These are phyloP conservation scores for Apiospora rasikravindrae DNA, from an alignment of 2,329 filamentous ascomycete species.

Conservation along the genomic window DNA sequence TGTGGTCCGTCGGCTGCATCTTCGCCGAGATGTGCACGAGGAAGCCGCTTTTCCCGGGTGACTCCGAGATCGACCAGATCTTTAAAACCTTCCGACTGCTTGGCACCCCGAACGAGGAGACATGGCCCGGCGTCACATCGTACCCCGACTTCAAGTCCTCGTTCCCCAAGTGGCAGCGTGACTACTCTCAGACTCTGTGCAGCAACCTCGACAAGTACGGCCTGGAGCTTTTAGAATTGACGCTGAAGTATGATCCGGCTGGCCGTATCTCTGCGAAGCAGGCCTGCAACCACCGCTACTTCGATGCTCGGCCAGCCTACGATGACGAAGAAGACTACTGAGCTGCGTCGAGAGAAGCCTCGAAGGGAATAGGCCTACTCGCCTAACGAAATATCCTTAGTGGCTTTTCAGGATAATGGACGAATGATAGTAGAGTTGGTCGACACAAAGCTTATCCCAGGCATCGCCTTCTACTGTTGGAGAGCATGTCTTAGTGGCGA, in stretches of 20 bases:
- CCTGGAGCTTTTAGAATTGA: constrained; percentile 68
- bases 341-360: not conserved
- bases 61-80: constrained; percentile 92
- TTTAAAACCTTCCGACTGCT: constrained; percentile 91
- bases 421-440: constrained; percentile 2
- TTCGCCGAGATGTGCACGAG: constrained; percentile 97
- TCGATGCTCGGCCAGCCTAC: constrained; percentile 48
- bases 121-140: constrained; percentile 91
- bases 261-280: constrained; percentile 89
- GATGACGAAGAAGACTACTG: constrained; percentile 17
- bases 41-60: constrained; percentile 89
- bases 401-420: constrained; percentile 20
- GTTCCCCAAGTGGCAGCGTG: constrained; percentile 88
- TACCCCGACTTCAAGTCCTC: constrained; percentile 93
- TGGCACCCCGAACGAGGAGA: constrained; percentile 80
- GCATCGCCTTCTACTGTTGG: not conserved
- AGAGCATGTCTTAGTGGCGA: not conserved
- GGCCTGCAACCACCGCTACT: constrained; percentile 84
- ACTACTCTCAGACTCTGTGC: constrained; percentile 69
- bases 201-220: constrained; percentile 74
- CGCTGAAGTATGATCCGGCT: constrained; percentile 88
- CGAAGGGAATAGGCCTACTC: constrained; percentile 1
- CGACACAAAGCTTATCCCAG: not conserved
- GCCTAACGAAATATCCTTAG: constrained; percentile 9
- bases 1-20: constrained; percentile 95